phyloP scores from a whole-genome alignment of 2,329 filamentous ascomycete genomes.

The Ophiostoma himal-ulmi region DNA sequence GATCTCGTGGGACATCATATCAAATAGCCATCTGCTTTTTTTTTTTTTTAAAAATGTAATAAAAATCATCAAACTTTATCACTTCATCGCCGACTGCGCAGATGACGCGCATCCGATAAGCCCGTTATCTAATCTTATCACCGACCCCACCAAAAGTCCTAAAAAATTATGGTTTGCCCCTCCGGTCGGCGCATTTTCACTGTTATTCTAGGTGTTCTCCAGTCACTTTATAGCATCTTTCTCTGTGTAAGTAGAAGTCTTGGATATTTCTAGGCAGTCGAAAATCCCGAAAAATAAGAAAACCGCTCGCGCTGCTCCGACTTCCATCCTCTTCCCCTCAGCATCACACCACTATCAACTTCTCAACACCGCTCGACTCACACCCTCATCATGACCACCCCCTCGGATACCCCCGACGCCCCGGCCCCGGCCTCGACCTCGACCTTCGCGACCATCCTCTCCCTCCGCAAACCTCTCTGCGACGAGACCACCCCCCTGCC shows the following conservation, averaged over 20 bases:
- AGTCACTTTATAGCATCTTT: conserved; percentile 5
- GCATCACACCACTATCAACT: not conserved
- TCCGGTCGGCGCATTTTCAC: conserved; percentile 18
- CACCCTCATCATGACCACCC: conserved; percentile 28
- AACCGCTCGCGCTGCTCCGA: not conserved
- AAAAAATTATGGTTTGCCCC: conserved; percentile 17
- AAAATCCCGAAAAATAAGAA: not conserved
- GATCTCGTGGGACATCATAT: not conserved
- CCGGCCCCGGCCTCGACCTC: conserved; percentile 20
- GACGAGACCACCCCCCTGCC: conserved; percentile 78
- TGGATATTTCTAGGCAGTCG: not conserved
- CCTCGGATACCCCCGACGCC: conserved; percentile 24
- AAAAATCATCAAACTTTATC: not conserved
- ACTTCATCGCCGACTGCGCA: not conserved
- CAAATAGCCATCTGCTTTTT: not conserved
- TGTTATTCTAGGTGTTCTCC: not conserved
- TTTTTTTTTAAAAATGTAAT: not conserved
- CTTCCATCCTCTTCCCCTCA: not conserved
- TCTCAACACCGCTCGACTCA: not conserved
- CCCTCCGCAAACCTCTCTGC: conserved; percentile 68
- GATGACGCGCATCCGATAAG: conserved; percentile 14
- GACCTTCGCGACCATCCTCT: conserved; percentile 45
- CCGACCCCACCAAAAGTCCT: conserved; percentile 19
- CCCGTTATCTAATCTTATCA: conserved; percentile 18
- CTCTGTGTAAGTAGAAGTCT: not conserved